Conservation (phyloP, 2,329 filamentous ascomycete species). For the Onygenales sp. region DNA sequence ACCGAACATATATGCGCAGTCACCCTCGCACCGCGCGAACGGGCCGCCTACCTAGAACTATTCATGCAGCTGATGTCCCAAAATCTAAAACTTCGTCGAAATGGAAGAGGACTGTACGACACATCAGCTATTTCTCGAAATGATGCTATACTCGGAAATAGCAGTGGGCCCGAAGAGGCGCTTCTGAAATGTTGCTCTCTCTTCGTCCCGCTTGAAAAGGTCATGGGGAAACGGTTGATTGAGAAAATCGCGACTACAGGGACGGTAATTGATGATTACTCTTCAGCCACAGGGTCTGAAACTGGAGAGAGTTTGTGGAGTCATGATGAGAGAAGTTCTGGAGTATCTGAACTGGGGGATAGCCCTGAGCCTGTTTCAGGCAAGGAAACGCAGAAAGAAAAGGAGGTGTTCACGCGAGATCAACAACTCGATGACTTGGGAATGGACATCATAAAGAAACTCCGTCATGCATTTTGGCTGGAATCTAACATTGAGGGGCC, state of each 20-base stretch:
- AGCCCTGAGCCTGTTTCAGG: neutral
- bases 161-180: slow-evolving; percentile 41
- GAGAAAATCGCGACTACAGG: neutral
- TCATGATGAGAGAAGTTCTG: neutral
- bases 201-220: slow-evolving; percentile 16
- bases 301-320: neutral
- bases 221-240: slow-evolving; percentile 16
- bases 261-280: neutral
- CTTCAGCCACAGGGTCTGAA: too few relatives aligned
- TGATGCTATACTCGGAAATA: slow-evolving; percentile 37
- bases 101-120: slow-evolving; percentile 15
- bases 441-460: slow-evolving; percentile 14
- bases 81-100: slow-evolving; percentile 34
- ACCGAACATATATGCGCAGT: slow-evolving; percentile 37
- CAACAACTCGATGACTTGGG: slow-evolving; percentile 16
- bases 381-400: neutral
- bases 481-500: slow-evolving; percentile 16
- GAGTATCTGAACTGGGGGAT: neutral
- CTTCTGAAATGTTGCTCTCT: slow-evolving; percentile 40
- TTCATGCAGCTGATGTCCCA: slow-evolving; percentile 44
- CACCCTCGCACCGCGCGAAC: slow-evolving; percentile 38
- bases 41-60: slow-evolving; percentile 46
- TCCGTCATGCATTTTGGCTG: slow-evolving; percentile 23
- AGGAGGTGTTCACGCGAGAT: slow-evolving; percentile 8
- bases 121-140: slow-evolving; percentile 30